Base-by-base conservation (phyloP, 2,329 filamentous ascomycete species). In the Reticulascus tulasneorum region DNA sequence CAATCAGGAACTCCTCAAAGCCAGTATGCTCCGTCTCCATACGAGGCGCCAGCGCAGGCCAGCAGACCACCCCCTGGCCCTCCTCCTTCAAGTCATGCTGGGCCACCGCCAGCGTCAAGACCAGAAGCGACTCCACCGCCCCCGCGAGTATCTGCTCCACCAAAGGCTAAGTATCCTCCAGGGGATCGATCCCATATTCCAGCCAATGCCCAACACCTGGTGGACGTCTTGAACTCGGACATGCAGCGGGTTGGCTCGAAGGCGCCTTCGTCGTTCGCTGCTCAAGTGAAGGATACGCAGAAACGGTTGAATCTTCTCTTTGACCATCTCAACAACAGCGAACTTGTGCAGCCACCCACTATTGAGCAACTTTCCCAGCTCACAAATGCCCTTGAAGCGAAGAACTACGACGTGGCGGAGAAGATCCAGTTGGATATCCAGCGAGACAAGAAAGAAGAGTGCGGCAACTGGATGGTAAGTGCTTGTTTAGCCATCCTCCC, bases 251-350 rank as follows among this genome's bases (percentile, higher is more conserved):
- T 98, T 37, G 90, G 90, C 41, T 67, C 81, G 21, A 84, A 87
- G 49, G 93, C 93, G 1, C 93, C 93, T 13, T 71, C 83, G n/a
- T 82, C 83, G 12, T 96, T 93, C 66, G 83, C 86, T 45, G 75
- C 82, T 11, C 90, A 97, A 58, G 89, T 98, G 15, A 86, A 88
- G 52, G 93, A 97, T 58, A 93, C 90, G 3, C 87, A 95, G 59
- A 95, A 95, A 66, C 82, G 93, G 19, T 74, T 98, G 40, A 86
- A 86, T 52, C 82, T 96, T 32, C 70, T 98, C n/a, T 97, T 96
- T 58, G 91, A 98, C 56, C 89, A 96, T 60, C 72, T 98, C 29
- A 98, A 97, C 73, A 97, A 97, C 48, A 85, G 90, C 54, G 90
- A 97, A 54, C 70, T 96, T 25, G 71, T 97, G 36, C 86, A 84